Base-by-base conservation (phyloP, 2,329 filamentous ascomycete species). In the Aspergillus niger region DNA sequence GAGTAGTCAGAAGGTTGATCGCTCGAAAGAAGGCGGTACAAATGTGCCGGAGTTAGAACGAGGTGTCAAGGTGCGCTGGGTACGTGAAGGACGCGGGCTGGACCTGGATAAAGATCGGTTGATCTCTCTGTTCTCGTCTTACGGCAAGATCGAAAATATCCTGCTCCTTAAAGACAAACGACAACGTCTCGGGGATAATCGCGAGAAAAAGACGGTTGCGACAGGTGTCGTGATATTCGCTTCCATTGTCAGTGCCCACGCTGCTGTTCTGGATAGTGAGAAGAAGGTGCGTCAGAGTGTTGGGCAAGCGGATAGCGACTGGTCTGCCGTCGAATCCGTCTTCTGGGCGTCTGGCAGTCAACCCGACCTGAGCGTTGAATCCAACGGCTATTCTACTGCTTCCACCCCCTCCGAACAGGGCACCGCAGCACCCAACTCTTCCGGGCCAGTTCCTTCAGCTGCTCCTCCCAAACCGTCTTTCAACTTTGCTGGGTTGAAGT, bases 141-240 rank as follows among this genome's bases (percentile, higher is more conserved):
- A 86, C 66, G 86, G 85, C n/a, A 78, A 80, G 49, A 77, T 88
- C 11, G 84, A 88, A 62, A 82, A 81, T 61, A 75, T 81, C 0
- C 76, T 85, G 47, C 72, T 85, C 36, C 75, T 85, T 52, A 85
- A 83, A 62, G 84, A 86, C 66, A 86, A 85, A 70, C 83, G 83
- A 64, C 77, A 80, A 59, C 79, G 80, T 5, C 65, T 82, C 3
- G 78, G 79, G 5, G 82, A 82, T 4, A 77, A 77, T 58, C 81
- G 80, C 59, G 81, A 83, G 64, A 83, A 83, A 65, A 81, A 80
- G 59, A 72, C 80, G 2, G 74, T 84, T 57, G 82, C 80, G 5
- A 84, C 79, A 1, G 85, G 80, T 0, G 80, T 86, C 49, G 74
- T 88, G 13, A 79, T 87, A 13, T 88, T 83, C 71, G 74, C 77